These are phyloP conservation scores for Zygoascus hellenicus DNA, from an alignment of 1,139 yeast genomes.

Conservation along the genomic window DNA sequence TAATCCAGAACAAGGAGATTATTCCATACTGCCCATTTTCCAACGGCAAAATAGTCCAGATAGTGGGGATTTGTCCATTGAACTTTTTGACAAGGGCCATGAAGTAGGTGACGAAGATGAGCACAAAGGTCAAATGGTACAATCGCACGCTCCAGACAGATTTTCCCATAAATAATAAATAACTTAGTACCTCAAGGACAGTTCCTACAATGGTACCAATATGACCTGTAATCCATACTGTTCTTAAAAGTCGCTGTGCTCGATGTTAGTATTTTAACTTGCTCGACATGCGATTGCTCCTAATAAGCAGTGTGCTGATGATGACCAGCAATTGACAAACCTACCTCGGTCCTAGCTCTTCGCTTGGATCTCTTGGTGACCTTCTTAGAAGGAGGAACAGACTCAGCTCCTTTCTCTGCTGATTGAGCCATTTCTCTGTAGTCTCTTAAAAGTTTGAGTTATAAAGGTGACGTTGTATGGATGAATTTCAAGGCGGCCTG, in stretches of 20 bases:
- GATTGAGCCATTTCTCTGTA: background rate
- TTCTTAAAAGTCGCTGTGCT: background rate
- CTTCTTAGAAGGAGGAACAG: background rate
- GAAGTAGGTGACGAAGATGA: constrained; percentile 68
- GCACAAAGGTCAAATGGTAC: constrained; percentile 56
- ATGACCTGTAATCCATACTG: constrained; percentile 19
- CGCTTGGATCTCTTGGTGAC: constrained; percentile 5
- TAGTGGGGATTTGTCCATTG: constrained; percentile 31
- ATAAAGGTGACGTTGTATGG: background rate
- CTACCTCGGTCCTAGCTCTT: constrained; percentile 1
- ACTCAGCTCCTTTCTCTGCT: background rate
- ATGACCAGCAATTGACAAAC: background rate
- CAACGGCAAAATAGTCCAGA: constrained; percentile 41
- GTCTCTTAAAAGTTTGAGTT: background rate
- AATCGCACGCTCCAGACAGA: constrained; percentile 29
- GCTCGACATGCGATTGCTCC: too few species aligned
- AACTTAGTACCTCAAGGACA: constrained; percentile 18
- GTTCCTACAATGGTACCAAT: constrained; percentile 17
- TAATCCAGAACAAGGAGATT: constrained; percentile 52
- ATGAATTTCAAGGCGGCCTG: background rate
- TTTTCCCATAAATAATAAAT: constrained; percentile 20
- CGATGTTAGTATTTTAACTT: background rate
- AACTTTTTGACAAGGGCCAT: constrained; percentile 56
- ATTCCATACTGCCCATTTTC: constrained; percentile 58
- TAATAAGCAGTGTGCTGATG: too few species aligned